Conservation (phyloP, 2,329 filamentous ascomycete genomes). For the Clonostachys rosea region DNA sequence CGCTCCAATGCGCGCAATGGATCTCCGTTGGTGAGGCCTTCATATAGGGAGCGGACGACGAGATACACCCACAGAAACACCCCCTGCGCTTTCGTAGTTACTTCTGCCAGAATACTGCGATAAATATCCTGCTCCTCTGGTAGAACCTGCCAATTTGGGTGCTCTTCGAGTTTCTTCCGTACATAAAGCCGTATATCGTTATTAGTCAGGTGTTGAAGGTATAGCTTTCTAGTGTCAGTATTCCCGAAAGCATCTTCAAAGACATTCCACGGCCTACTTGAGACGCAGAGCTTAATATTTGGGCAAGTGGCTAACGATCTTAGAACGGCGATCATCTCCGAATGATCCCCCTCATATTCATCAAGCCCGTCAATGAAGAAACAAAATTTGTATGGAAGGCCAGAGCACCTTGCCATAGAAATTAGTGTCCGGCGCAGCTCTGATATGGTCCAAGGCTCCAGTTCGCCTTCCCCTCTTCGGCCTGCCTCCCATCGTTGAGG, state of each 20-base stretch:
- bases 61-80: conserved; percentile 7
- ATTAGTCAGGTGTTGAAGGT: background rate
- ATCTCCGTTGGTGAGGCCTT: conserved; percentile 3
- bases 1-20: background rate
- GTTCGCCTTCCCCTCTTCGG: background rate
- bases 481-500: background rate
- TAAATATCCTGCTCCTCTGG: background rate
- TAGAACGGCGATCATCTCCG: conserved; percentile 4
- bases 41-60: conserved; percentile 1
- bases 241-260: conserved; percentile 2
- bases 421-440: background rate
- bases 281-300: conserved; percentile 19
- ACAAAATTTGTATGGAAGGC: background rate
- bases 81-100: conserved; percentile 1
- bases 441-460: background rate
- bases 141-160: background rate
- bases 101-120: background rate
- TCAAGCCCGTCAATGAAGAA: background rate
- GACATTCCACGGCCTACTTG: conserved; percentile 17
- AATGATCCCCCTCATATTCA: background rate
- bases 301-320: background rate
- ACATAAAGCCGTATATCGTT: conserved; percentile 3
- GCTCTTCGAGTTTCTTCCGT: background rate
- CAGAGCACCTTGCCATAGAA: background rate
- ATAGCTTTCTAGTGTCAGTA: background rate